Evolutionary conservation across 2,329 filamentous ascomycete species (phyloP), one percentile per base, ranked within the genome.

Genomic region (Diaporthe citrichinensis): DNA sequence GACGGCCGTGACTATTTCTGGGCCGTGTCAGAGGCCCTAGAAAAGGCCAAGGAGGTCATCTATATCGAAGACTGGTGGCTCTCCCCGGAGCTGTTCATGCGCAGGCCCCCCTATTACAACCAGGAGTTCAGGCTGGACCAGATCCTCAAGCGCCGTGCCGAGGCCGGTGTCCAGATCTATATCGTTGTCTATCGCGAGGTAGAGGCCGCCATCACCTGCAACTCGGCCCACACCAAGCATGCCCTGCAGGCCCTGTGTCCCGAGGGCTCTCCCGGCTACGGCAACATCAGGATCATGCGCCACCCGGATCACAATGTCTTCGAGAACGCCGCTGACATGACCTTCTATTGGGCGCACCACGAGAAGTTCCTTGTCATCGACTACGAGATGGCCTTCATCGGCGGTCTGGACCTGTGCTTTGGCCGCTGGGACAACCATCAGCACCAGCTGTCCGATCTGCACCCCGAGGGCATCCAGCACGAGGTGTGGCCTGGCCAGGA

Each of bases 21-120:
- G 93, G 91, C 97, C 25, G 95, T 99, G 15, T 97, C 95, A 0
- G 92, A 93, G 46, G 96, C 96, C 0, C 88, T 98, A n/a, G 96
- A 98, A 78, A 89, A 92, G 76, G 97, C 97, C 51, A 94, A 94
- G 81, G 96, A 98, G 85, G 93, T 94, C 61, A 98, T 99, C 79
- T 99, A 98, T 84, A 97, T 99, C 78, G 94, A 90, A 76, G 97
- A 98, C 81, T 99, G 96, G 97, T 98, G 97, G 97, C 87, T 98
- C 20, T 97, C 94, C 4, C 97, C 95, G 0, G 94, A 97, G 84
- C 85, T 97, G 77, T 98, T 96, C 84, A 84, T 99, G 77, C 92
- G 97, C 51, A 90, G 97, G 28, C 96, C 97, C 1, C 94, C 97
- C 0, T 93, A 93, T 78, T 90, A 89, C 81, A 94, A 95, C 78